Percentiles rank a stretch among this genome's conserved stretches.
phyloP scores from a whole-genome alignment of 805 yeast species.

The Saccharomycopsis sp. region DNA sequence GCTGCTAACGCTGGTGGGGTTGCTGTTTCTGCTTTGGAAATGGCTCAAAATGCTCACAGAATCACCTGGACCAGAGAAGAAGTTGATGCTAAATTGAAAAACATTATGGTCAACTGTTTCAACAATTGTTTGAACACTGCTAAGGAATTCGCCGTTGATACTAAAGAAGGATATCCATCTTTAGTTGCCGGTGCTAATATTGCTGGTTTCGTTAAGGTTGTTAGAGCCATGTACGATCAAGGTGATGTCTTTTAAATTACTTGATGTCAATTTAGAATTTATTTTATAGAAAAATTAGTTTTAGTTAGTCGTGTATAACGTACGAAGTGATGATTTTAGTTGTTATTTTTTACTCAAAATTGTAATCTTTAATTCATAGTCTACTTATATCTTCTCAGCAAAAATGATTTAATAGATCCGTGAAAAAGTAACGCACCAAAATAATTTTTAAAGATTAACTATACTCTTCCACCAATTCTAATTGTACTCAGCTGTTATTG shows the following conservation, averaged over 20 bases:
- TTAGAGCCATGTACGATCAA: conserved; percentile 95
- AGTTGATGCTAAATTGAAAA: conserved; percentile 84
- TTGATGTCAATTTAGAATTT: no score
- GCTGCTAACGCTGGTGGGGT: conserved; percentile 99
- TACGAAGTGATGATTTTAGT: no score
- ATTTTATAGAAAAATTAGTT: no score
- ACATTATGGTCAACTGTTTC: conserved; percentile 89
- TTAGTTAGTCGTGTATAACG: no score
- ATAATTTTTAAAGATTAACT: no score
- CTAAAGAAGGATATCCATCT: conserved; percentile 69
- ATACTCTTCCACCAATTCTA: no score
- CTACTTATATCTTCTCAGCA: no score
- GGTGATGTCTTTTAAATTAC: conserved; percentile 53
- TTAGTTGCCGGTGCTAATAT: conserved; percentile 98
- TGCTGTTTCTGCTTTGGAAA: conserved; percentile 95
- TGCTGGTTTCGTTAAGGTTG: conserved; percentile 98
- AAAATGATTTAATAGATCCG: no score
- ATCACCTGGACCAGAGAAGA: conserved; percentile 83
- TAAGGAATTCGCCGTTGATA: conserved; percentile 61
- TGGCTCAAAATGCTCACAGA: conserved; percentile 99
- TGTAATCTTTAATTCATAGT: no score
- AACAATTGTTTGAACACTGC: conserved; percentile 88
- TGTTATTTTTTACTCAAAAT: no score
- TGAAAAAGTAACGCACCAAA: no score
- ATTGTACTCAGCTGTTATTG: no score